Conservation (phyloP, 208 protist species). For the Porcisia deanei region DNA sequence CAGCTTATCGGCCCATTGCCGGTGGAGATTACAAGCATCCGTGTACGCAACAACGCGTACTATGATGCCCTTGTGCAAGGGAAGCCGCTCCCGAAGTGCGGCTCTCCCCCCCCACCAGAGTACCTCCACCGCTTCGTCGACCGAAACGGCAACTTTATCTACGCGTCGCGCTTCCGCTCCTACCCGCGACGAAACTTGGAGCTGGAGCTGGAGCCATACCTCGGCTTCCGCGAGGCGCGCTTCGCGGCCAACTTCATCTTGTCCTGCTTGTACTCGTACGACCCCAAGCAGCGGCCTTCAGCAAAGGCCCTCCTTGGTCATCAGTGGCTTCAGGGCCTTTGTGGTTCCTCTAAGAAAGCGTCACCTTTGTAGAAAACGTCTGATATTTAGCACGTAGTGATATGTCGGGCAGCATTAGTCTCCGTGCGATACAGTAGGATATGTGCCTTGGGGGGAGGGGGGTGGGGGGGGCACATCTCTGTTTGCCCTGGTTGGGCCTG, state of each 20-base stretch:
- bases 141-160: constrained; percentile 54
- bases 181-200: constrained; percentile 49
- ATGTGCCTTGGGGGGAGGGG: not conserved
- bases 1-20: constrained; percentile 76
- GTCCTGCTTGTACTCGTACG: constrained; percentile 58
- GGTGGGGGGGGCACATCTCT: not conserved
- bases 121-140: constrained; percentile 74
- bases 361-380: not conserved
- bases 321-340: constrained; percentile 47
- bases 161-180: constrained; percentile 48
- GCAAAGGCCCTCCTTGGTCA: constrained; percentile 59
- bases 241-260: constrained; percentile 64
- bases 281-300: constrained; percentile 56
- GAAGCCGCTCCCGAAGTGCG: constrained; percentile 6
- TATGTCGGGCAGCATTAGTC: not conserved
- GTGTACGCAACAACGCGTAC: constrained; percentile 41
- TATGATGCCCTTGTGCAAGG: constrained; percentile 28
- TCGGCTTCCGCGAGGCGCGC: constrained; percentile 31
- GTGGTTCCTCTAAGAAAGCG: not conserved
- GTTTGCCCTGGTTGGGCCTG: not conserved
- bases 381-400: not conserved
- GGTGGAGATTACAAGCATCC: constrained; percentile 48
- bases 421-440: not conserved
- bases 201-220: constrained; percentile 54
- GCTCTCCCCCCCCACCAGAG: constrained; percentile 31